Evolutionary conservation across 495 filamentous ascomycete species (phyloP).

Genomic region (Antarctomyces pellizariae): DNA sequence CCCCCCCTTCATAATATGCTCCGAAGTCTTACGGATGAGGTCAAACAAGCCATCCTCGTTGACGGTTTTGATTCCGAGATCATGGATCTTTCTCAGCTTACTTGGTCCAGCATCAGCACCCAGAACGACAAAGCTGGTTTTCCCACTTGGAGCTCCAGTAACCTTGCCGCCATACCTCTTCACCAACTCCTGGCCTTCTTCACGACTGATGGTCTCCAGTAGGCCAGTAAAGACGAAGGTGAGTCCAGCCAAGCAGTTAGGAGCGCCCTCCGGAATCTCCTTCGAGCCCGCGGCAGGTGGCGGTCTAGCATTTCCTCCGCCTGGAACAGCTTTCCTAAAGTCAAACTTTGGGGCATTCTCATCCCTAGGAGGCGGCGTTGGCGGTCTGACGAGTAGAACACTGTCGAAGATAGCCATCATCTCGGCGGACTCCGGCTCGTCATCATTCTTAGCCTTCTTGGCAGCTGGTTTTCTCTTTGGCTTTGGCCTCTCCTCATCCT

Average conservation of each 20-base stretch:
- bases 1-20: conserved; percentile 65
- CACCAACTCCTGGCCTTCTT: conserved; percentile 70
- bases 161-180: conserved; percentile 89
- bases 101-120: conserved; percentile 80
- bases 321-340: conserved; percentile 26
- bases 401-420: conserved; percentile 71
- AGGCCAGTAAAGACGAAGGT: conserved; percentile 95
- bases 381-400: conserved; percentile 58
- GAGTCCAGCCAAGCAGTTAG: conserved; percentile 82
- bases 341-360: conserved; percentile 47
- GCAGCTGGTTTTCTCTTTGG: conserved; percentile 32
- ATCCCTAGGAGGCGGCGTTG: conserved; percentile 48
- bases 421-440: conserved; percentile 34
- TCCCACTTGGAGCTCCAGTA: conserved; percentile 61
- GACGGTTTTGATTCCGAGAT: conserved; percentile 65
- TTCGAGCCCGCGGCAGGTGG: conserved; percentile 35
- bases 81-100: conserved; percentile 71
- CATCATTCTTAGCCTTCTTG: conserved; percentile 32
- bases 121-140: conserved; percentile 83
- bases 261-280: conserved; percentile 61
- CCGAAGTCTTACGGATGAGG: conserved; percentile 62
- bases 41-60: conserved; percentile 81
- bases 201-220: conserved; percentile 50
- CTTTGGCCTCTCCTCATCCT: conserved; percentile 26
- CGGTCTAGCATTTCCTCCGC: conserved; percentile 29